A percentile compares a stretch with the other conserved stretches of the same genome.
Evolutionary conservation across 768 basidiomycete genomes (phyloP).

Genomic region (Lactarius vividus): DNA sequence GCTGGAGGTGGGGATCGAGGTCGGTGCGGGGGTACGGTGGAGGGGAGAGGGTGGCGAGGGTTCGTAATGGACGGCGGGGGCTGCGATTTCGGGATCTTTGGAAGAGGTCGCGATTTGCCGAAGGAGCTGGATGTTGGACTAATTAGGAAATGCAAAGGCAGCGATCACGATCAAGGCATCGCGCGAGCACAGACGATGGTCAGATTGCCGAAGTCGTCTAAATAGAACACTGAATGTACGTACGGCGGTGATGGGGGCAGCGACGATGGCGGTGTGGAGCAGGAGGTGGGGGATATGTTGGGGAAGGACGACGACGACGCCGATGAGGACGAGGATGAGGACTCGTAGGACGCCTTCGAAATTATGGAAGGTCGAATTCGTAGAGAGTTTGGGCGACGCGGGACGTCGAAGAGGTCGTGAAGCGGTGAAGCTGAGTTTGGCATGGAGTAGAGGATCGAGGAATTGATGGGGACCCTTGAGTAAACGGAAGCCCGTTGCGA

Average conservation of each 20-base stretch:
- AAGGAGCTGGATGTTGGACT: slow-evolving; percentile 12
- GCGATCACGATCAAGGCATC: slow-evolving; percentile 18
- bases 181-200: not conserved
- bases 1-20: slow-evolving; percentile 20
- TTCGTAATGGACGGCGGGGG: not conserved
- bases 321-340: slow-evolving; percentile 18
- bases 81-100: slow-evolving; percentile 14
- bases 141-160: slow-evolving; percentile 8
- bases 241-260: slow-evolving; percentile 24
- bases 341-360: slow-evolving; percentile 21
- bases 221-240: not conserved
- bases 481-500: not conserved
- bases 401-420: not conserved
- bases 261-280: slow-evolving; percentile 19
- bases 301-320: slow-evolving; percentile 12
- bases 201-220: not conserved
- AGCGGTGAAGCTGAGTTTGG: not conserved
- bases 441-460: slow-evolving; percentile 10
- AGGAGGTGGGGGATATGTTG: slow-evolving; percentile 12
- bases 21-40: not conserved
- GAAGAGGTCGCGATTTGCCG: slow-evolving; percentile 27
- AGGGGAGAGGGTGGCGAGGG: not conserved
- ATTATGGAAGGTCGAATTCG: slow-evolving; percentile 23
- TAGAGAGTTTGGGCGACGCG: slow-evolving; percentile 13
- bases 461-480: slow-evolving; percentile 13